Percentiles rank a stretch among this genome's conserved stretches.
phyloP scores from a whole-genome alignment of 441 rosid species.

The Populus hybrid region DNA sequence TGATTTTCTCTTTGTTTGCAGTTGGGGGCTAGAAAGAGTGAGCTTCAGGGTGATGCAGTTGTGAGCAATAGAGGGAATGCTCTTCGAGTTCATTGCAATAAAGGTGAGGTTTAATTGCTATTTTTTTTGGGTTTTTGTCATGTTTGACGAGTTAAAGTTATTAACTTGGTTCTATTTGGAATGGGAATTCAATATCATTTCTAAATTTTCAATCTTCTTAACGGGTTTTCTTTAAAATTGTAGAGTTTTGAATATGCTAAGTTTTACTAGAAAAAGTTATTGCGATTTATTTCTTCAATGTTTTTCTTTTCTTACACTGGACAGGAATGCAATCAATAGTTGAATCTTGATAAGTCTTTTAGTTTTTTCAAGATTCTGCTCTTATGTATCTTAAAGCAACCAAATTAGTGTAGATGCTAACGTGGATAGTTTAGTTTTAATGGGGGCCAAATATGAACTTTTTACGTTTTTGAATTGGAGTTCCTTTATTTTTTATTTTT shows the following conservation, averaged over 20 bases:
- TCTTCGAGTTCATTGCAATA: constrained; percentile 1
- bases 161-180: not conserved
- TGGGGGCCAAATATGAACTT: not conserved
- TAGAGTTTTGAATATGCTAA: not conserved
- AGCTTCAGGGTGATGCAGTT: constrained; percentile 11
- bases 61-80: not conserved
- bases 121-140: not conserved
- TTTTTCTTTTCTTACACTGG: not conserved
- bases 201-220: not conserved
- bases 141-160: not conserved
- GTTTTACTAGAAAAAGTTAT: not conserved
- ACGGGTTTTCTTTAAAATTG: not conserved
- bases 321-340: not conserved
- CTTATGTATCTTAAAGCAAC: not conserved
- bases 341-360: not conserved
- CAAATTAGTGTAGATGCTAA: not conserved
- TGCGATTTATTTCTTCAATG: not conserved
- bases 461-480: not conserved
- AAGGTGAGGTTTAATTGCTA: not conserved
- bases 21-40: no score
- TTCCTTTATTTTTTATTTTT: no score
- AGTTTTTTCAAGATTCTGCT: not conserved
- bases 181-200: not conserved
- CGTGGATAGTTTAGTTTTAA: not conserved
- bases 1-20: not conserved